These are phyloP conservation scores for Neodidymelliopsis sp. DNA, from an alignment of 2,329 filamentous ascomycete species.

Conservation along the genomic window DNA sequence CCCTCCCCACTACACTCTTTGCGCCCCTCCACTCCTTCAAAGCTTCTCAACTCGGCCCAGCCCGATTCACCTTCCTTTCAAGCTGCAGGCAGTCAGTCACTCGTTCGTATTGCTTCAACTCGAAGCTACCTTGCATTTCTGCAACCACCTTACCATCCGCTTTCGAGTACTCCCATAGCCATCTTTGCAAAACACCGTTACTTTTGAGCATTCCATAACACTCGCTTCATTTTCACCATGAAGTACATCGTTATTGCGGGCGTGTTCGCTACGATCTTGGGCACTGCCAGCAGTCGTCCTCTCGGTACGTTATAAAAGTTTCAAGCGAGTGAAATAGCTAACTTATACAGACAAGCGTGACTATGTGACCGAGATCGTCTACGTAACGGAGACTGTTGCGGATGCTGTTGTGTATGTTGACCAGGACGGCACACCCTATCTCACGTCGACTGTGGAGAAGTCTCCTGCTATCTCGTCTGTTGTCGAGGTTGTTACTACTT, in stretches of 20 bases:
- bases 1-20: constrained; percentile 30
- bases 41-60: constrained; percentile 28
- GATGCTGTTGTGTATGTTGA: constrained; percentile 45
- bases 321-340: constrained; percentile 6
- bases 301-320: constrained; percentile 33
- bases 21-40: constrained; percentile 19
- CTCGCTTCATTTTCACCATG: constrained; percentile 52
- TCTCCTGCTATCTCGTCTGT: constrained; percentile 12
- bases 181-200: constrained; percentile 29
- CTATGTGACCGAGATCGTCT: constrained; percentile 42
- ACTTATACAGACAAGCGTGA: constrained; percentile 41
- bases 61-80: constrained; percentile 29
- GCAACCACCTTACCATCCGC: constrained; percentile 12
- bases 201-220: constrained; percentile 39
- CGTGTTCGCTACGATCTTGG: constrained; percentile 48
- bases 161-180: constrained; percentile 14
- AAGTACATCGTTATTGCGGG: constrained; percentile 52
- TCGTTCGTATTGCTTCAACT: constrained; percentile 24
- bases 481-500: constrained; percentile 17
- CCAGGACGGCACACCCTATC: constrained; percentile 36
- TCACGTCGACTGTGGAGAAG: constrained; percentile 29
- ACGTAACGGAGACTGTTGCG: constrained; percentile 40
- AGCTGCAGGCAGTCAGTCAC: constrained; percentile 35
- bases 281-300: constrained; percentile 55
- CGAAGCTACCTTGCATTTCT: constrained; percentile 7